phyloP scores from a whole-genome alignment of 257 asterid species.

The Apocynum venetum region DNA sequence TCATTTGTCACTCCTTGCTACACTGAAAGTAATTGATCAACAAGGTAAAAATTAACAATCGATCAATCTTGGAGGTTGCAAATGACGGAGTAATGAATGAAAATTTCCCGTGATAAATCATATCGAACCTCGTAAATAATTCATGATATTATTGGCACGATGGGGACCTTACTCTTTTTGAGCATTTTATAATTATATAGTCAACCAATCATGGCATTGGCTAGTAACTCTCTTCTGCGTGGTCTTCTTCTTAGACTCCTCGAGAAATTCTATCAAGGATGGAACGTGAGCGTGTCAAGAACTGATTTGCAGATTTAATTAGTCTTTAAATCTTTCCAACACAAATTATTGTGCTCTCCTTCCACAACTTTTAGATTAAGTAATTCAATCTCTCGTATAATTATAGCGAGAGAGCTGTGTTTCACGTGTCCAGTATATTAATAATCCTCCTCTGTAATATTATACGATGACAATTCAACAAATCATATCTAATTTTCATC shows the following conservation, averaged over 20 bases:
- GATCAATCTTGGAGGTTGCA: too few relatives aligned
- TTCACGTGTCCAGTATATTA: too few relatives aligned
- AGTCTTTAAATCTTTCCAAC: neutral
- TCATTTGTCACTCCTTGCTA: neutral
- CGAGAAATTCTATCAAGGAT: neutral
- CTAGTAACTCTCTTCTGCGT: neutral
- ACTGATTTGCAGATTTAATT: neutral
- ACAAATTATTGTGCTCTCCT: too few relatives aligned
- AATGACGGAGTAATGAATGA: too few relatives aligned
- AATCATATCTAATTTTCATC: too few relatives aligned
- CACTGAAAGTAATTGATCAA: neutral
- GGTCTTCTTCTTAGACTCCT: neutral
- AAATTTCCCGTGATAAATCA: too few relatives aligned
- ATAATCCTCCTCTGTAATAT: too few relatives aligned
- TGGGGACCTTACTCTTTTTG: neutral
- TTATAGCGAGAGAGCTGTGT: too few relatives aligned
- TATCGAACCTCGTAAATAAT: neutral
- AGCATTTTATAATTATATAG: neutral
- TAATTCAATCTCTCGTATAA: too few relatives aligned
- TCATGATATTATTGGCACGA: neutral
- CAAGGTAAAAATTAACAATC: neutral
- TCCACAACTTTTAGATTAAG: too few relatives aligned
- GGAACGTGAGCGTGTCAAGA: neutral
- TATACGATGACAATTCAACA: neutral
- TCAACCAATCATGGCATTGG: neutral